Conservation (phyloP, 2,329 filamentous ascomycete species). For the Colletotrichum sp. region DNA sequence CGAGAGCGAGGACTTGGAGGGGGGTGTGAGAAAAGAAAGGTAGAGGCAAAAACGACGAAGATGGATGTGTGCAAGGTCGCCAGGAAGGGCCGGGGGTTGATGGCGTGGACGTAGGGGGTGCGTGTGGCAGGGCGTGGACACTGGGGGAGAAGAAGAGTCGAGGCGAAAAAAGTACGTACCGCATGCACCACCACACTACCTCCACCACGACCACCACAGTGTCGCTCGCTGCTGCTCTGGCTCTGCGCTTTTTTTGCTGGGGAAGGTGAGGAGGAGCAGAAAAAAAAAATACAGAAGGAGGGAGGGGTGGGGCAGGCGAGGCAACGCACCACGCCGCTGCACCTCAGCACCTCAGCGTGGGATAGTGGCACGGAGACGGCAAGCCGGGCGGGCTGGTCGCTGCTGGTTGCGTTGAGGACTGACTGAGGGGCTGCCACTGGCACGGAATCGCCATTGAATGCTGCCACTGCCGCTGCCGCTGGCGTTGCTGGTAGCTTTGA, state of each 20-base stretch:
- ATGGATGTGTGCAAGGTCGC: not conserved
- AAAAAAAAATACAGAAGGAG: not conserved
- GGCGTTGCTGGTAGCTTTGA: not conserved
- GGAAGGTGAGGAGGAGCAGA: not conserved
- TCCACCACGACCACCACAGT: not conserved
- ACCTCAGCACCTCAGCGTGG: not conserved
- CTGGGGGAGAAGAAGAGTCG: not conserved
- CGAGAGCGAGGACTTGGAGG: not conserved
- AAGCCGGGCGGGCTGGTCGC: conserved; percentile 4
- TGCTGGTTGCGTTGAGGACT: conserved; percentile 18
- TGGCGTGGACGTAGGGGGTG: not conserved
- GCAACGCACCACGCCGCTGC: not conserved
- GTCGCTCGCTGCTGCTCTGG: not conserved
- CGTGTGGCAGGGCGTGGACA: not conserved
- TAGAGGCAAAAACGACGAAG: not conserved
- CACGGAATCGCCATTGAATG: not conserved
- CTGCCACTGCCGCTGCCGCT: not conserved
- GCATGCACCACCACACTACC: not conserved
- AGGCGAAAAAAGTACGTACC: not conserved
- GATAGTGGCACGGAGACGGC: conserved; percentile 20
- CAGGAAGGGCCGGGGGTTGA: not conserved
- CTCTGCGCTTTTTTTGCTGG: not conserved
- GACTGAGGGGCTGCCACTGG: not conserved
- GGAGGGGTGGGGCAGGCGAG: not conserved
- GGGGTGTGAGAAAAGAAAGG: not conserved